These are phyloP conservation scores for Trametes versicolor DNA, from an alignment of 1,284 basidiomycete species.

Conservation along the genomic window DNA sequence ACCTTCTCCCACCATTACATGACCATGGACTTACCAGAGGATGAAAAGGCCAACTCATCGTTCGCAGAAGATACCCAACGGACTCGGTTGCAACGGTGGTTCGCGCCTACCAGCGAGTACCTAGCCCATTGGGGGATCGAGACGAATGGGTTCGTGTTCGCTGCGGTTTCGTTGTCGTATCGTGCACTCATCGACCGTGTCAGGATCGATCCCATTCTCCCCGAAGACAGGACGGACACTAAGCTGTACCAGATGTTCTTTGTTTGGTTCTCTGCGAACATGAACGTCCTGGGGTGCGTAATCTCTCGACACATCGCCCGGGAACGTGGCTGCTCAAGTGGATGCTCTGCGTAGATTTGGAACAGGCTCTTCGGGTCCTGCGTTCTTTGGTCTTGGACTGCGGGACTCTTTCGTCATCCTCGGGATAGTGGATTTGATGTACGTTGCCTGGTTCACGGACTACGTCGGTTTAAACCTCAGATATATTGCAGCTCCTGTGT, in stretches of 20 bases:
- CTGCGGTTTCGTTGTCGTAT: no score
- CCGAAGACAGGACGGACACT: conserved; percentile 46
- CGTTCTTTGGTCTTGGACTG: conserved; percentile 65
- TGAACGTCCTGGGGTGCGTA: conserved; percentile 64
- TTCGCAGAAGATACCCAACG: conserved; percentile 7
- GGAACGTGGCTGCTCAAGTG: no score
- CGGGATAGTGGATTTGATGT: conserved; percentile 65
- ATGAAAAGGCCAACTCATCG: conserved; percentile 29
- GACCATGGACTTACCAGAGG: no score
- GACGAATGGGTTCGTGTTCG: conserved; percentile 42
- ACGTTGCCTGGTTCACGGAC: conserved; percentile 35
- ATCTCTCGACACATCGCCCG: background rate
- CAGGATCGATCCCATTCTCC: conserved; percentile 48
- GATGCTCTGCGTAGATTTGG: conserved; percentile 50
- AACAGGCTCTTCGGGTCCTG: conserved; percentile 67
- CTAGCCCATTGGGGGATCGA: conserved; percentile 43
- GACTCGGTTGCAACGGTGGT: conserved; percentile 18
- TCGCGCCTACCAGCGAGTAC: conserved; percentile 35
- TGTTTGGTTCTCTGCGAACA: conserved; percentile 58
- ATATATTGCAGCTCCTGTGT: conserved; percentile 38
- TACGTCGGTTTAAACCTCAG: background rate
- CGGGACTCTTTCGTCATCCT: conserved; percentile 60
- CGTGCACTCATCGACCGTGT: no score
- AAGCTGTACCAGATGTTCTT: conserved; percentile 52
- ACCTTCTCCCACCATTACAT: no score